A percentile compares a stretch with the other conserved stretches of the same genome.
These are phyloP conservation scores for Starmerella potacharoeniae DNA, from an alignment of 805 yeast genomes.

Conservation along the genomic window DNA sequence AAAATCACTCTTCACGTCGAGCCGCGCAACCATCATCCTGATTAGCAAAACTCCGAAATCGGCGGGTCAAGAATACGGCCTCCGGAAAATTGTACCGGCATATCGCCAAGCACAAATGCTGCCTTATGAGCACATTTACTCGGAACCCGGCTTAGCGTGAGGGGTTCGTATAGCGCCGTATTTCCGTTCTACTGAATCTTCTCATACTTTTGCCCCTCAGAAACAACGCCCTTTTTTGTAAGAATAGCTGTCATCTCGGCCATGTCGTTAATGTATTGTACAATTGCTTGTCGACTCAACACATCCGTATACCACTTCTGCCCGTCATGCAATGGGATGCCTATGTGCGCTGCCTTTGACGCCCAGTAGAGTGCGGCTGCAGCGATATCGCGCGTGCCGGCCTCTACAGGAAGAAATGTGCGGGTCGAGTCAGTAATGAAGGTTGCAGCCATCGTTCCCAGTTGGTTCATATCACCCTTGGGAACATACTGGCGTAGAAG, in stretches of 20 bases:
- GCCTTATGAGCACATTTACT: too few relatives aligned
- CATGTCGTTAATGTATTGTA: constrained; percentile 20
- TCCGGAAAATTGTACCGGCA: too few relatives aligned
- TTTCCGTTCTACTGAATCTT: not conserved
- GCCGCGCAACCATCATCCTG: too few relatives aligned
- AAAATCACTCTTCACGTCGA: too few relatives aligned
- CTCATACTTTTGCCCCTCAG: constrained; percentile 21
- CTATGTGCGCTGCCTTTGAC: constrained; percentile 8
- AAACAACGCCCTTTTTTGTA: constrained; percentile 13
- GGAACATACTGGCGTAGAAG: constrained; percentile 12
- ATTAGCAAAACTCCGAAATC: too few relatives aligned
- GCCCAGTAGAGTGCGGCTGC: constrained; percentile 33
- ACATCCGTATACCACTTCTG: constrained; percentile 17
- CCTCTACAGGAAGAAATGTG: constrained; percentile 28
- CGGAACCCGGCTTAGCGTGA: too few relatives aligned
- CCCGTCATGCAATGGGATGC: constrained; percentile 12
- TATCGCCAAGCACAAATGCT: too few relatives aligned
- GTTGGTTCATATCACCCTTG: constrained; percentile 6
- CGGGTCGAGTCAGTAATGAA: constrained; percentile 33
- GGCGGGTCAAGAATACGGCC: too few relatives aligned
- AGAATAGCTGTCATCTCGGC: constrained; percentile 18
- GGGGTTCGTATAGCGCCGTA: too few relatives aligned
- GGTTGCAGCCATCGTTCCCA: constrained; percentile 14
- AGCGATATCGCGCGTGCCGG: constrained; percentile 29
- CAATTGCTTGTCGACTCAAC: constrained; percentile 10